These are phyloP conservation scores for Backusella parvicylindrica DNA, from an alignment of 192 early-diverging fungal genomes.

Conservation along the genomic window DNA sequence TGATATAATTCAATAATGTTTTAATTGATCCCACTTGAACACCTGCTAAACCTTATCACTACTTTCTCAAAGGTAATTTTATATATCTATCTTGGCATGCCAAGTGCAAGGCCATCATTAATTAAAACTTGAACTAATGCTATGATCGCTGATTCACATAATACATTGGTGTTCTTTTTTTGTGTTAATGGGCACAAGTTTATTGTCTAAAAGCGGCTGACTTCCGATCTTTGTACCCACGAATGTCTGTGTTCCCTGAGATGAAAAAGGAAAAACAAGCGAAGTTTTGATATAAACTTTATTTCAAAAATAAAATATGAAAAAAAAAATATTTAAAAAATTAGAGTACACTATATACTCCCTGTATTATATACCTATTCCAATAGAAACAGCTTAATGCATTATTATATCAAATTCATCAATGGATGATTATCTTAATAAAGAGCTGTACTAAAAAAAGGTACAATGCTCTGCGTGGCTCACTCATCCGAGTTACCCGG, in stretches of 20 bases:
- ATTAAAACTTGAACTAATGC: background rate
- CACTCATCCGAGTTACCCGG: background rate
- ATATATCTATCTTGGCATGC: background rate
- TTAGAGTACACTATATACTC: background rate
- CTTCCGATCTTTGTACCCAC: background rate
- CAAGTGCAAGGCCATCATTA: background rate
- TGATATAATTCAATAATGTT: background rate
- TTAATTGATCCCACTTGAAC: background rate
- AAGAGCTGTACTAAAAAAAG: background rate
- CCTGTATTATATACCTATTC: background rate
- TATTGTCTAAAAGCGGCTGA: background rate
- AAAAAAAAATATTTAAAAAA: background rate
- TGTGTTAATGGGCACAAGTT: background rate
- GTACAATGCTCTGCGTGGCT: background rate
- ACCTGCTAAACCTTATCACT: background rate
- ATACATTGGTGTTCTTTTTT: background rate
- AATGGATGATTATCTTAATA: background rate
- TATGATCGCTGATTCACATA: background rate
- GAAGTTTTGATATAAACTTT: background rate
- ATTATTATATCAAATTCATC: background rate
- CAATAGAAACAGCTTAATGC: background rate
- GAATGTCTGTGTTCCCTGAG: background rate
- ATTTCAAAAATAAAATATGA: background rate
- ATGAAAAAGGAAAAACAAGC: background rate
- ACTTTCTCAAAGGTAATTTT: background rate